A percentile compares a stretch with the other conserved stretches of the same genome.
phyloP scores from a whole-genome alignment of 495 filamentous ascomycete species.

The Extremus antarcticus region DNA sequence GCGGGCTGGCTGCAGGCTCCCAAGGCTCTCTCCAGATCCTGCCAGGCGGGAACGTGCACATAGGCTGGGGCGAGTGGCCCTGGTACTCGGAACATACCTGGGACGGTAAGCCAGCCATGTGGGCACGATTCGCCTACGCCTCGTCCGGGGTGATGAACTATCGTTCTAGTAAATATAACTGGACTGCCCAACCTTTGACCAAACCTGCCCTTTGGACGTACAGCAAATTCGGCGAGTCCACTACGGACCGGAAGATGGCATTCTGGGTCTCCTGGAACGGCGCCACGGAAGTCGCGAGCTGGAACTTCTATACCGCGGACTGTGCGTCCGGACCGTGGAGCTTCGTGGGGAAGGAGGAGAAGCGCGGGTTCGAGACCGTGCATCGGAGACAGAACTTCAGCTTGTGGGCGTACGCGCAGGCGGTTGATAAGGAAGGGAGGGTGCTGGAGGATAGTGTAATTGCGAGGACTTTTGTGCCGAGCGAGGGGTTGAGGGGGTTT shows the following conservation, averaged over 20 bases:
- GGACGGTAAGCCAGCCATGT: constrained; percentile 36
- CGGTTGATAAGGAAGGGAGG: constrained; percentile 17
- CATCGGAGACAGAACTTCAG: constrained; percentile 4
- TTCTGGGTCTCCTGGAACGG: constrained; percentile 20
- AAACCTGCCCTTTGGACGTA: constrained; percentile 17
- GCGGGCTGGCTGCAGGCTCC: constrained; percentile 42
- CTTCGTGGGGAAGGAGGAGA: constrained; percentile 6
- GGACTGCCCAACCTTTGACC: constrained; percentile 19
- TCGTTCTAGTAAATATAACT: constrained; percentile 24
- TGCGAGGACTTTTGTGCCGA: constrained; percentile 20
- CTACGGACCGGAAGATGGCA: constrained; percentile 12
- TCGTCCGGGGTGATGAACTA: constrained; percentile 21
- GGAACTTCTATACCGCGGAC: constrained; percentile 21
- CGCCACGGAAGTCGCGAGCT: constrained; percentile 16
- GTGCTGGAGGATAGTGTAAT: constrained; percentile 16
- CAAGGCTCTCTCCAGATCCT: constrained; percentile 53
- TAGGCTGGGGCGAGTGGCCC: constrained; percentile 51
- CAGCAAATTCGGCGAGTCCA: background rate
- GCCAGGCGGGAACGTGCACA: constrained; percentile 43
- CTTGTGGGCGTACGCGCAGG: constrained; percentile 22
- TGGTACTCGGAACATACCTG: constrained; percentile 47
- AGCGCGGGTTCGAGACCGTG: constrained; percentile 25
- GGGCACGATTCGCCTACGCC: constrained; percentile 15
- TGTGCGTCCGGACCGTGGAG: constrained; percentile 10
- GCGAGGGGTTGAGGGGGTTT: background rate